Evolutionary conservation across 495 filamentous ascomycete genomes (phyloP).

Genomic region (Lasiosphaeria ovina): DNA sequence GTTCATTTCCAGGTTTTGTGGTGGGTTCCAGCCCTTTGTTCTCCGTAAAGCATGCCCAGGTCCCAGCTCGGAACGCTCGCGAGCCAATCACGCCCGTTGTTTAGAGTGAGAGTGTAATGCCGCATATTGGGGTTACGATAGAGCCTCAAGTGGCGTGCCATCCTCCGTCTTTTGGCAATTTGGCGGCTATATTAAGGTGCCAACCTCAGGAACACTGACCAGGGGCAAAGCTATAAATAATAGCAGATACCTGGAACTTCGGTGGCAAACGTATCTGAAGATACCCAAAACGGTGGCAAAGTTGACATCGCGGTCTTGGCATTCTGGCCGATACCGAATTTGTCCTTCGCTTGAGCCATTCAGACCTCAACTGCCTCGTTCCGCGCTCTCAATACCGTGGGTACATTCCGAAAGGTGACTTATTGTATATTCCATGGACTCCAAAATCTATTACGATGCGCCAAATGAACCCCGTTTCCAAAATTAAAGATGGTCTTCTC

Average conservation of each 20-base stretch:
- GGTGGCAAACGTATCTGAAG: too few relatives aligned
- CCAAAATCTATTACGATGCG: too few relatives aligned
- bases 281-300: too few relatives aligned
- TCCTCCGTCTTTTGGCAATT: slow-evolving; percentile 11
- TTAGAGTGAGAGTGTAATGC: slow-evolving; percentile 1
- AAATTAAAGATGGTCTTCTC: background rate
- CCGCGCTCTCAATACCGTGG: too few relatives aligned
- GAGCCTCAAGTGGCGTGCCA: slow-evolving; percentile 14
- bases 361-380: too few relatives aligned
- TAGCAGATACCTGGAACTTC: background rate
- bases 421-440: too few relatives aligned
- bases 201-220: slow-evolving; percentile 17
- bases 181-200: slow-evolving; percentile 16
- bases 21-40: background rate
- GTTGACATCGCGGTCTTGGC: too few relatives aligned
- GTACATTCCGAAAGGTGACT: too few relatives aligned
- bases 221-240: slow-evolving; percentile 20
- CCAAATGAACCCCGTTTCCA: too few relatives aligned
- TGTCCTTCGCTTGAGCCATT: too few relatives aligned
- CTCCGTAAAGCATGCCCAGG: background rate
- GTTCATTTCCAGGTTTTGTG: background rate
- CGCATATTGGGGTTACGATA: slow-evolving; percentile 17
- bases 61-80: slow-evolving; percentile 1
- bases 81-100: slow-evolving; percentile 5
- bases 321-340: too few relatives aligned